Evolutionary conservation across 352 stramenopile genomes (phyloP).

Genomic region (Phytophthora melonis): DNA sequence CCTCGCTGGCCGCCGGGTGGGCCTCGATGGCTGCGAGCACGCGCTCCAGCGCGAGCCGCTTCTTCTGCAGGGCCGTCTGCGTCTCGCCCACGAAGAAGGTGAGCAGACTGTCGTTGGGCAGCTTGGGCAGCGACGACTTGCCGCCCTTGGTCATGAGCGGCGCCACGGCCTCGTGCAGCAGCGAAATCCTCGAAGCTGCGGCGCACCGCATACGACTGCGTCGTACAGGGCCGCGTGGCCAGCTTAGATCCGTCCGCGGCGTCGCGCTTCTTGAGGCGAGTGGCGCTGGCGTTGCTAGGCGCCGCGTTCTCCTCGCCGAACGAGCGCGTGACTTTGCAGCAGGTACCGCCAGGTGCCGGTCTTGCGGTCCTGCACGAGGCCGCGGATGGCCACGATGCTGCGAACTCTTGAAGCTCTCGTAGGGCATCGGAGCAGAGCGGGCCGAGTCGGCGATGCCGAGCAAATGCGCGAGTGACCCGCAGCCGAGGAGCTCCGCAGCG

Average conservation of each 20-base stretch:
- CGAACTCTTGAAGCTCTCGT: constrained; percentile 81
- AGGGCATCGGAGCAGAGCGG: constrained; percentile 51
- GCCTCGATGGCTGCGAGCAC: constrained; percentile 61
- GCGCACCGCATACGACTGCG: constrained; percentile 68
- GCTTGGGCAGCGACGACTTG: constrained; percentile 43
- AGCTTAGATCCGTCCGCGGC: neutral
- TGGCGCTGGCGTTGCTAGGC: neutral
- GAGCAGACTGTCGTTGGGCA: constrained; percentile 79
- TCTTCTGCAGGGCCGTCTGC: constrained; percentile 72
- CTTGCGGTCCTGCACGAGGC: constrained; percentile 71
- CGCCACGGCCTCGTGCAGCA: constrained; percentile 63
- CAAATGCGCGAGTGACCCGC: constrained; percentile 37
- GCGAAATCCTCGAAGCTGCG: constrained; percentile 80
- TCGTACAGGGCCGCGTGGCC: constrained; percentile 40
- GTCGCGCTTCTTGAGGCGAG: constrained; percentile 23
- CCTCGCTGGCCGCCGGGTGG: constrained; percentile 69
- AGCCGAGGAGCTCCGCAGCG: neutral
- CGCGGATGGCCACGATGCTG: constrained; percentile 72
- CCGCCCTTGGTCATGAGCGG: constrained; percentile 69
- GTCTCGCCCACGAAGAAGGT: constrained; percentile 80
- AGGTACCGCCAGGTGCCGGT: constrained; percentile 80
- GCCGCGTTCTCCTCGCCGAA: constrained; percentile 8
- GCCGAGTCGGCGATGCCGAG: constrained; percentile 8
- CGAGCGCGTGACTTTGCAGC: constrained; percentile 62
- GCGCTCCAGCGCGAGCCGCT: constrained; percentile 61